Evolutionary conservation across 345 rosid species (phyloP), one percentile per base, ranked within the genome.

Genomic region (Populus tremula): DNA sequence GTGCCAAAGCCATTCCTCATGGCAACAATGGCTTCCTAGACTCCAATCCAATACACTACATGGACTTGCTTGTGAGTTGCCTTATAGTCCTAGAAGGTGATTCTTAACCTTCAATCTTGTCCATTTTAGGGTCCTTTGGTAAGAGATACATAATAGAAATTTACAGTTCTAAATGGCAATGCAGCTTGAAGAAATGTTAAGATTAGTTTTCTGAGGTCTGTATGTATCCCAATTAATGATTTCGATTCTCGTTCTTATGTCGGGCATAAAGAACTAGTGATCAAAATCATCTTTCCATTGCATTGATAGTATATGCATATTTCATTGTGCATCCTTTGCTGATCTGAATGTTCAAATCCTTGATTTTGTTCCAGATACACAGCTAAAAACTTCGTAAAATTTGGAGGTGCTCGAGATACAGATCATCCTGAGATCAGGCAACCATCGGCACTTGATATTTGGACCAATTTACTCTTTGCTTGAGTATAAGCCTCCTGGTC

Each of bases 21-120:
- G 79, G 59, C 10, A 54, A 14, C 41, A 68, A 67, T 20, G 79
- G 79, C 23, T 68, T 69, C 16, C 47, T 76, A n/a, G 79, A 76
- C 31, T 39, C 68, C 3, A 74, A 76, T 69, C 69, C 67, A 0
- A 56, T 59, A 38, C 61, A 33, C 36, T 33, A 33, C 0, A 33
- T 33, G 36, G 36, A 33, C 36, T 33, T 33, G 36, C 36, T 33
- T 4, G 36, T 33, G 36, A 33, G 36, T 33, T 33, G 33, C 36
- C 36, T 33, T 33, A 0, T 33, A 33, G 36, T 33, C 36, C 5
- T 33, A 33, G 36, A 33, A 33, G 5, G 36, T 33, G 36, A 33
- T 14, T 23, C 27, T 20, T 4, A 35, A 18, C 20, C 16, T 36
- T 27, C 71, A n/a, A 6, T 39, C 27, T 21, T 39, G 18, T 68